Conservation (phyloP, 2,329 filamentous ascomycete genomes). For the Lecanicillium sp. region DNA sequence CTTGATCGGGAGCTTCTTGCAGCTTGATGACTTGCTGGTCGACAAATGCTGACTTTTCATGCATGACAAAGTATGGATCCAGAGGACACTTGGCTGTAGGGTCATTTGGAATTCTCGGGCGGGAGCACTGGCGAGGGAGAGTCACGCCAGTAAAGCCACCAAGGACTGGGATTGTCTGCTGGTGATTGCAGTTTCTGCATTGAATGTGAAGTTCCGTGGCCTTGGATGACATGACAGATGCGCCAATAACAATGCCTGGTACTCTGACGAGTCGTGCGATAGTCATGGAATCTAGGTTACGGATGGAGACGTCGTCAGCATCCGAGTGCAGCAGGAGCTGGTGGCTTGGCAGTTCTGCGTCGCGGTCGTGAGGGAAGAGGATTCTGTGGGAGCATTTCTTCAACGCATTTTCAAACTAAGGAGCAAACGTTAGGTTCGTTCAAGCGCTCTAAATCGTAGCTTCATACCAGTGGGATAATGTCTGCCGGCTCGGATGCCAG, state of each 20-base stretch:
- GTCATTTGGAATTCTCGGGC: conserved; percentile 57
- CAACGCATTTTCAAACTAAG: conserved; percentile 81
- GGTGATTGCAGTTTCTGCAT: conserved; percentile 77
- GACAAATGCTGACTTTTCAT: conserved; percentile 90
- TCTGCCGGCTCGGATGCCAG: conserved; percentile 85
- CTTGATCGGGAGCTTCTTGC: conserved; percentile 94
- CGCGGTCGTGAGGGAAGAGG: conserved; percentile 68
- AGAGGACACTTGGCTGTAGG: conserved; percentile 71
- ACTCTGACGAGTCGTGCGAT: conserved; percentile 94
- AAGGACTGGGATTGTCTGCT: conserved; percentile 61
- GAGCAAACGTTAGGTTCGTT: conserved; percentile 6
- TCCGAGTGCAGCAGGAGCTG: conserved; percentile 92
- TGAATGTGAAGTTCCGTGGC: conserved; percentile 79
- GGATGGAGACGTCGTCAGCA: conserved; percentile 84
- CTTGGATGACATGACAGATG: conserved; percentile 94
- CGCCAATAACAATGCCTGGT: conserved; percentile 94
- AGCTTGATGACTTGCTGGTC: conserved; percentile 98
- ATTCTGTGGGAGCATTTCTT: conserved; percentile 90
- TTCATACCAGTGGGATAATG: conserved; percentile 75
- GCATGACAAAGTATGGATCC: conserved; percentile 91
- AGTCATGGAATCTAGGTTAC: conserved; percentile 85
- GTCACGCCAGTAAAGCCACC: conserved; percentile 85
- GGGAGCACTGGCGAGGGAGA: conserved; percentile 70
- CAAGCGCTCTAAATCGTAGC: neutral
- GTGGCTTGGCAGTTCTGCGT: conserved; percentile 72